phyloP scores from a whole-genome alignment of 352 stramenopile species.

The Globisporangium iwayamae region DNA sequence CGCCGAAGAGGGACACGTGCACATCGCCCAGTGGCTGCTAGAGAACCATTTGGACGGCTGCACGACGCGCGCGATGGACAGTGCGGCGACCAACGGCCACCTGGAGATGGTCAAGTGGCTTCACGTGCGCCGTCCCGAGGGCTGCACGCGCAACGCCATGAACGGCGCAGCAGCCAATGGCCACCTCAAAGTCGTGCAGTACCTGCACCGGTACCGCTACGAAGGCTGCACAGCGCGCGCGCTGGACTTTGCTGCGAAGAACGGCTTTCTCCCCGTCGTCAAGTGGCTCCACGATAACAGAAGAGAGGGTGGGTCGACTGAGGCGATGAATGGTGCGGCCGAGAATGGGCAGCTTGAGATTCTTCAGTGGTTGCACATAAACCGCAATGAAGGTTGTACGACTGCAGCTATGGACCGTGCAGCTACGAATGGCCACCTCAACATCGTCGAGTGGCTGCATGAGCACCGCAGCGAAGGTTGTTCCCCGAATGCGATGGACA shows the following conservation, averaged over 20 bases:
- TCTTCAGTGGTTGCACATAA: constrained; percentile 5
- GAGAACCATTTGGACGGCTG: constrained; percentile 17
- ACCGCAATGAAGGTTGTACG: constrained; percentile 6
- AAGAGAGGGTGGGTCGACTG: constrained; percentile 10
- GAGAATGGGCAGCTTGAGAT: constrained; percentile 5
- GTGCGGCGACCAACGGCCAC: constrained; percentile 14
- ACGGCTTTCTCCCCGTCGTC: neutral
- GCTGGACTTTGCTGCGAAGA: constrained; percentile 10
- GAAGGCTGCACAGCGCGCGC: constrained; percentile 8
- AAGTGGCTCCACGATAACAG: constrained; percentile 14
- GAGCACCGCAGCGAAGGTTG: constrained; percentile 8
- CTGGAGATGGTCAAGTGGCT: constrained; percentile 16
- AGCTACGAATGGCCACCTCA: constrained; percentile 5
- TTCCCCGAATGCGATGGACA: constrained; percentile 7
- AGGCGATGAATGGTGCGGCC: constrained; percentile 10
- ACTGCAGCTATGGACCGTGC: constrained; percentile 6
- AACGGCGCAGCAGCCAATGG: constrained; percentile 14
- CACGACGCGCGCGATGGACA: constrained; percentile 14
- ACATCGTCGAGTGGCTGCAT: constrained; percentile 11
- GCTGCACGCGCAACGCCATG: constrained; percentile 15
- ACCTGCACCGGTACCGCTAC: constrained; percentile 8
- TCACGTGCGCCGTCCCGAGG: constrained; percentile 4
- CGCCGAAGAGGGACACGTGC: constrained; percentile 6
- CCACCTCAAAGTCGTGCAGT: constrained; percentile 14
- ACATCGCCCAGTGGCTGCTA: constrained; percentile 14